Evolutionary conservation across 2,329 filamentous ascomycete genomes (phyloP).

Genomic region (Trichophyton mentagrophytes): DNA sequence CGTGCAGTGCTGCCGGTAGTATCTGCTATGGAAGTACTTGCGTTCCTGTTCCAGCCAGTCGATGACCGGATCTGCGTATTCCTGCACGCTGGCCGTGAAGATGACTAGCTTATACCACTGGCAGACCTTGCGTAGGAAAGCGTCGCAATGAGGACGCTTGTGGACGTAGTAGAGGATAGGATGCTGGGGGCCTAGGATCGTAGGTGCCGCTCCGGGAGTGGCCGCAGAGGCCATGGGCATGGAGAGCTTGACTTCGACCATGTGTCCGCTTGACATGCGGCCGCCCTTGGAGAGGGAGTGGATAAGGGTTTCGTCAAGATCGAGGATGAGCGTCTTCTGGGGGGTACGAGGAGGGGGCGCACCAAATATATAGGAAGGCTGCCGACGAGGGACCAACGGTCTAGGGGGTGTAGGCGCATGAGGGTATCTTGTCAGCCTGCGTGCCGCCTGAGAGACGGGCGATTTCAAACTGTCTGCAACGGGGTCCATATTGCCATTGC

Average conservation of each 20-base stretch:
- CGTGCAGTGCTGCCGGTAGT: constrained; percentile 95
- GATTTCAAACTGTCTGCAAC: constrained; percentile 78
- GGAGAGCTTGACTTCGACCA: constrained; percentile 85
- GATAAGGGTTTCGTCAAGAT: constrained; percentile 93
- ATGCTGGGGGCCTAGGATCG: constrained; percentile 59
- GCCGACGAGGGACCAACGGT: constrained; percentile 74
- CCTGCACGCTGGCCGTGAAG: constrained; percentile 94
- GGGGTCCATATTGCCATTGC: constrained; percentile 25
- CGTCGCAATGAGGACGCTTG: constrained; percentile 92
- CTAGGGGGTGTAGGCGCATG: constrained; percentile 78
- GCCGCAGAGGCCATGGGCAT: constrained; percentile 29
- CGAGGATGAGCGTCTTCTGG: constrained; percentile 87
- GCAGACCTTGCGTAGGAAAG: constrained; percentile 84
- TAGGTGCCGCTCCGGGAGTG: constrained; percentile 46
- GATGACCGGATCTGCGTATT: constrained; percentile 96
- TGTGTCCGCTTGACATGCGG: constrained; percentile 89
- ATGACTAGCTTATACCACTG: constrained; percentile 98
- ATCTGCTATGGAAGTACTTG: constrained; percentile 87
- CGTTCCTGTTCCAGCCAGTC: constrained; percentile 96
- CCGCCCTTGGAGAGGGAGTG: constrained; percentile 97
- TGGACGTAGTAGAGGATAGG: constrained; percentile 98
- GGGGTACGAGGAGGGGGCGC: constrained; percentile 37
- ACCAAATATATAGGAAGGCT: constrained; percentile 66
- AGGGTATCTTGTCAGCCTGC: constrained; percentile 73
- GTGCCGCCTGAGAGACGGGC: constrained; percentile 64